Percentiles rank a stretch among this genome's conserved stretches.
Evolutionary conservation across 306 rosid species (phyloP).

Genomic region (Corylus heterophylla): DNA sequence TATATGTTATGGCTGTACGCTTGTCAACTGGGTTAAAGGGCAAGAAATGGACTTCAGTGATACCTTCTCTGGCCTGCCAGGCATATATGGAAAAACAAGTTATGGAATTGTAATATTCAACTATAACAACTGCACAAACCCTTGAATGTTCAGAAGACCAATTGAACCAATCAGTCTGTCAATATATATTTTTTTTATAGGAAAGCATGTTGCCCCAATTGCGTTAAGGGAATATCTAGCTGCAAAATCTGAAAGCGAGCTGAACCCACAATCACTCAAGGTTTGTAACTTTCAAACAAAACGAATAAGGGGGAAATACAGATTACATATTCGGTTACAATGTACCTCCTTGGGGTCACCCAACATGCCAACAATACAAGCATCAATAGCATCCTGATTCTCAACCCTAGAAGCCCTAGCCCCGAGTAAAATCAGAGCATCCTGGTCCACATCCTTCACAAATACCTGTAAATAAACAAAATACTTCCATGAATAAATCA

Average conservation of each 20-base stretch:
- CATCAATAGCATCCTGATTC: conserved; percentile 93
- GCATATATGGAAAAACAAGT: not conserved
- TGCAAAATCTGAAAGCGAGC: not conserved
- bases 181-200: not conserved
- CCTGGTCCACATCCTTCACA: conserved; percentile 59
- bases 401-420: conserved; percentile 90
- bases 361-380: conserved; percentile 93
- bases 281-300: not conserved
- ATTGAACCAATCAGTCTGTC: not conserved
- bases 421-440: conserved; percentile 57
- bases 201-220: conserved; percentile 1
- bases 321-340: not conserved
- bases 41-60: conserved; percentile 74
- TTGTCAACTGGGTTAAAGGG: conserved; percentile 94
- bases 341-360: conserved; percentile 90
- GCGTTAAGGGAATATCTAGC: not conserved
- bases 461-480: conserved; percentile 48
- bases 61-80: conserved; percentile 76
- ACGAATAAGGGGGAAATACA: not conserved
- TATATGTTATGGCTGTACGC: conserved; percentile 91
- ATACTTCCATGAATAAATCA: not conserved
- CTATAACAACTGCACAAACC: not conserved
- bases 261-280: not conserved
- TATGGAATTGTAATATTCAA: not conserved
- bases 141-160: not conserved